These are phyloP conservation scores for Zarea fungicola DNA, from an alignment of 2,329 filamentous ascomycete genomes.

Conservation along the genomic window DNA sequence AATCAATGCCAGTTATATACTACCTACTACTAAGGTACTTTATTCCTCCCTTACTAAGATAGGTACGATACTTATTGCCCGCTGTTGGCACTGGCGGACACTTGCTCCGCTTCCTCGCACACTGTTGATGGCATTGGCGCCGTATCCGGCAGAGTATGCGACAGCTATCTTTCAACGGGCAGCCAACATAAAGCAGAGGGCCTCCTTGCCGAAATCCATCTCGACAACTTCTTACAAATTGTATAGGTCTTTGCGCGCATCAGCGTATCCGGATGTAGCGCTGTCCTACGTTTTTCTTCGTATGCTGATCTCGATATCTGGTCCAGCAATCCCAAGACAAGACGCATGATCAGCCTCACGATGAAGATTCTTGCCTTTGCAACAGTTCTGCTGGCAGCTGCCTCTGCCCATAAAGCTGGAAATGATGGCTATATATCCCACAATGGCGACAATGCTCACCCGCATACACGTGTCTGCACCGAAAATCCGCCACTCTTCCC, in stretches of 20 bases:
- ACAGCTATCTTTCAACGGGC: background rate
- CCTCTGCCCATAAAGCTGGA: constrained; percentile 2
- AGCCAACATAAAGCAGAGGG: constrained; percentile 4
- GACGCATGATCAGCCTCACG: background rate
- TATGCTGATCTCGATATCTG: background rate
- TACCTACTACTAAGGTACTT: no score
- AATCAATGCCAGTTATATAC: background rate
- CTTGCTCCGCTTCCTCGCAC: background rate
- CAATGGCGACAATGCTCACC: background rate
- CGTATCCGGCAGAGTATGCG: constrained; percentile 6
- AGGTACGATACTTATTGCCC: no score
- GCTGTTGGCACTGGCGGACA: no score
- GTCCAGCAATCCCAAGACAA: background rate
- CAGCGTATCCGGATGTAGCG: no score
- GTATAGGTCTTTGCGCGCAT: background rate
- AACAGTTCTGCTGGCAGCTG: background rate
- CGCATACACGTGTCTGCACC: constrained; percentile 14
- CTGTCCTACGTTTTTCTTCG: background rate
- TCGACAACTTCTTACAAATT: background rate
- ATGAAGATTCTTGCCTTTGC: constrained; percentile 9
- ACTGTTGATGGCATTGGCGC: background rate
- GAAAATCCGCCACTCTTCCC: constrained; percentile 35
- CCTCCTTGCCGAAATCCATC: background rate
- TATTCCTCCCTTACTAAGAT: no score
- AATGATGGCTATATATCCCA: background rate